phyloP scores from a whole-genome alignment of 148 eudicot genomes.

The Nepenthes mirabilis region DNA sequence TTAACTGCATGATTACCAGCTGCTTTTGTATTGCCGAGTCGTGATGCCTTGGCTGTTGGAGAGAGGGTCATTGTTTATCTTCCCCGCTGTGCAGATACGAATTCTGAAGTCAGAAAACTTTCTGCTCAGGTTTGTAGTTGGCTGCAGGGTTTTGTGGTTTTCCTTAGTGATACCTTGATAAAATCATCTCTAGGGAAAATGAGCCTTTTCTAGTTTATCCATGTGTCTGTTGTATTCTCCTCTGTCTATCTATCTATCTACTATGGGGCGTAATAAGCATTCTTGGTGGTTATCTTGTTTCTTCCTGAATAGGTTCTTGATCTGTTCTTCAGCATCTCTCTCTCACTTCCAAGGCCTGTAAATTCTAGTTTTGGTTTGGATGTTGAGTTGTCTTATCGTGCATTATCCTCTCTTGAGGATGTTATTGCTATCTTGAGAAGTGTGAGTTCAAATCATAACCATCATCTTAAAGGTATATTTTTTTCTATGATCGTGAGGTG shows the following conservation, averaged over 20 bases:
- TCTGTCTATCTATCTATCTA: not conserved
- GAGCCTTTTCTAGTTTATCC: not conserved
- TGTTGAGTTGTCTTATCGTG: slow-evolving; percentile 55
- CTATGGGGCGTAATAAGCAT: not conserved
- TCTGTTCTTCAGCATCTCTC: slow-evolving; percentile 70
- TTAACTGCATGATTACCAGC: slow-evolving; percentile 37
- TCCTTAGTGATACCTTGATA: not conserved
- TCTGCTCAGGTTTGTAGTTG: slow-evolving; percentile 63
- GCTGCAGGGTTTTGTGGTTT: slow-evolving; percentile 4
- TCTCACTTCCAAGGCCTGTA: slow-evolving; percentile 68
- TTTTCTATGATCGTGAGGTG: not conserved
- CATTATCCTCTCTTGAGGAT: slow-evolving; percentile 87
- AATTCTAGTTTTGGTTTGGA: slow-evolving; percentile 36
- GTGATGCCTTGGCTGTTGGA: slow-evolving; percentile 85
- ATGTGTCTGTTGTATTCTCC: not conserved
- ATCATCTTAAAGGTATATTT: slow-evolving; percentile 6
- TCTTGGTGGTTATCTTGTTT: not conserved
- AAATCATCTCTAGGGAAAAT: not conserved
- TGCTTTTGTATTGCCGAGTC: slow-evolving; percentile 84
- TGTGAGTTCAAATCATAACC: slow-evolving; percentile 30
- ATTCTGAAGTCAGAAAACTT: slow-evolving; percentile 77
- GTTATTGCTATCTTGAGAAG: slow-evolving; percentile 82
- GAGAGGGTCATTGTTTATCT: slow-evolving; percentile 84
- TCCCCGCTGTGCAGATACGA: slow-evolving; percentile 91
- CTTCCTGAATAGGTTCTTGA: slow-evolving; percentile 61